Conservation (phyloP, 352 stramenopile genomes). For the Aphanomyces astaci region DNA sequence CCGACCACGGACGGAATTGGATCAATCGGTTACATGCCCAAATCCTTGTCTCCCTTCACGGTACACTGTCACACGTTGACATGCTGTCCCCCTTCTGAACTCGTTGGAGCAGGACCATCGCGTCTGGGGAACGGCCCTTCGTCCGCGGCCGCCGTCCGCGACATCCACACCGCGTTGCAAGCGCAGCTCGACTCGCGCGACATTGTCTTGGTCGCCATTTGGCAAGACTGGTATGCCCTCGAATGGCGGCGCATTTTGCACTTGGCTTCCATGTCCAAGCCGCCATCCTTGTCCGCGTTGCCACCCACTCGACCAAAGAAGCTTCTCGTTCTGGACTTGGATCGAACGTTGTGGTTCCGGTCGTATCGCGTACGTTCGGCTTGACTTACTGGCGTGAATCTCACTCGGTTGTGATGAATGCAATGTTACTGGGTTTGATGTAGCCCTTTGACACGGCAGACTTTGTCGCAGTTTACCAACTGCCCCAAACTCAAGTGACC, state of each 20-base stretch:
- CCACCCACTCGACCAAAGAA: not conserved
- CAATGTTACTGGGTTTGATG: not conserved
- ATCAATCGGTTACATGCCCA: not conserved
- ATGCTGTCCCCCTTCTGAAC: too few species aligned
- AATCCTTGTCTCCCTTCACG: not conserved
- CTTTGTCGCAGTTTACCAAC: slow-evolving; percentile 4
- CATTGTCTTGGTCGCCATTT: not conserved
- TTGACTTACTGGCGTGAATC: too few species aligned
- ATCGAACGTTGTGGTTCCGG: slow-evolving; percentile 16
- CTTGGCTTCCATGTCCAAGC: not conserved
- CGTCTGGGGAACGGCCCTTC: not conserved
- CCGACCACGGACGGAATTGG: not conserved
- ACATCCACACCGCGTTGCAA: not conserved
- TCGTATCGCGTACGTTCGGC: slow-evolving; percentile 10
- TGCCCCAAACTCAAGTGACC: not conserved
- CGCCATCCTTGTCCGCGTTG: not conserved
- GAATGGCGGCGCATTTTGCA: not conserved
- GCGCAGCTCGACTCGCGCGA: not conserved
- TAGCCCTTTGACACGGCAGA: slow-evolving; percentile 4
- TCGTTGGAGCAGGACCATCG: not conserved
- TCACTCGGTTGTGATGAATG: not conserved
- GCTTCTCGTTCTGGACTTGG: slow-evolving; percentile 14
- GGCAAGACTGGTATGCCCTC: not conserved
- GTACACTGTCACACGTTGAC: not conserved
- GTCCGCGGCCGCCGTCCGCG: not conserved